phyloP scores from a whole-genome alignment of 225 moss, liverwort and hornwort species.

The Pleurozium schreberi region DNA sequence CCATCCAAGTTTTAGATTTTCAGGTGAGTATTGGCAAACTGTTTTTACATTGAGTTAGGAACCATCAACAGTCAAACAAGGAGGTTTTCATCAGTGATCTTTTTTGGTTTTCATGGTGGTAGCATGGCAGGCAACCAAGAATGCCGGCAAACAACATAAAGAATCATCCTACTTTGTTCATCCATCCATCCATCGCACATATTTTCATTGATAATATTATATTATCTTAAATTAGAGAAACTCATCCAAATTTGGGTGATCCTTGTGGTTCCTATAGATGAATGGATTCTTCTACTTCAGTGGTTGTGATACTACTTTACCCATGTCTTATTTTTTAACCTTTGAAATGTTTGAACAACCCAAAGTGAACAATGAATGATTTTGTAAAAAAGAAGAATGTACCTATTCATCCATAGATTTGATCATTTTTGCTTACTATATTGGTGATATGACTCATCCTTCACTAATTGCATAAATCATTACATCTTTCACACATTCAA shows the following conservation, averaged over 20 bases:
- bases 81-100: not conserved
- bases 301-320: accelerated
- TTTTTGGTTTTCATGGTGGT: not conserved
- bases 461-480: not conserved
- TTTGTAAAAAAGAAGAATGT: not conserved
- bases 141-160: not conserved
- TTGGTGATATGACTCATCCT: no score
- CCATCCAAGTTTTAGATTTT: not conserved
- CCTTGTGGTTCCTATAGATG: not conserved
- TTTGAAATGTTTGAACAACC: not conserved
- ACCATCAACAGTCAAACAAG: not conserved
- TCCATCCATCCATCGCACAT: not conserved
- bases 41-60: not conserved
- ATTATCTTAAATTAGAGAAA: no score
- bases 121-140: no score
- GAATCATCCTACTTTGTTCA: not conserved
- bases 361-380: not conserved
- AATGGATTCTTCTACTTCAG: not conserved
- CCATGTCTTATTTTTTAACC: not conserved
- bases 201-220: not conserved
- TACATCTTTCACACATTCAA: not conserved
- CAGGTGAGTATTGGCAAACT: not conserved
- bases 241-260: not conserved
- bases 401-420: not conserved
- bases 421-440: accelerated